A percentile compares a stretch with the other conserved stretches of the same genome.
These are phyloP conservation scores for Starmera dryadoides DNA, from an alignment of 805 yeast species.

Conservation along the genomic window DNA sequence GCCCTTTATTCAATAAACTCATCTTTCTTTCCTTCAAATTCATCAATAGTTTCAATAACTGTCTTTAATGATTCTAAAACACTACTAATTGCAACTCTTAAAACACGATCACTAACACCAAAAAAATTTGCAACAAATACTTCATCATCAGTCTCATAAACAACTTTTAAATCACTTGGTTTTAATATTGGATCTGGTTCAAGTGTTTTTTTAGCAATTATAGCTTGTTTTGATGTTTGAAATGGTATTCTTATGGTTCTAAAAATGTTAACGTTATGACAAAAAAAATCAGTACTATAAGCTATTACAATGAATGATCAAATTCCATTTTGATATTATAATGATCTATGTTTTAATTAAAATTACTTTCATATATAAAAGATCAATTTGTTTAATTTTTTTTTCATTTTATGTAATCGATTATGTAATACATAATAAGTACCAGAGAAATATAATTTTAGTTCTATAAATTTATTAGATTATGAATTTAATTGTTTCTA, in stretches of 20 bases:
- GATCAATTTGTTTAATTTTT: no score
- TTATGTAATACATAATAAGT: no score
- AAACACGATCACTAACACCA: constrained; percentile 64
- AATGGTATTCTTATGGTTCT: constrained; percentile 58
- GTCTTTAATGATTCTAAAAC: constrained; percentile 72
- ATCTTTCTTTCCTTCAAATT: constrained; percentile 32
- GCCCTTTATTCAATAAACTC: not conserved
- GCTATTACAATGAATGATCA: constrained; percentile 16
- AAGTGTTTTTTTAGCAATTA: constrained; percentile 53
- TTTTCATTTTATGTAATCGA: no score
- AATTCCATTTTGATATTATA: constrained; percentile 4
- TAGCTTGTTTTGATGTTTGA: constrained; percentile 47
- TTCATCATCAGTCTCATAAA: constrained; percentile 29
- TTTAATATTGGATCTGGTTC: constrained; percentile 78
- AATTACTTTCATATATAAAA: no score
- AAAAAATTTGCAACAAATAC: constrained; percentile 40
- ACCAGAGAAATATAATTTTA: no score
- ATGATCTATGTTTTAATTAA: no score
- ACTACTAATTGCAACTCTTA: constrained; percentile 80
- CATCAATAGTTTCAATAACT: constrained; percentile 73
- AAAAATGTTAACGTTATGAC: no score
- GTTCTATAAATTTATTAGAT: no score
- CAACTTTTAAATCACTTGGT: constrained; percentile 53
- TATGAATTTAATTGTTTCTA: no score
- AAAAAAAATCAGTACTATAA: not conserved